phyloP scores from a whole-genome alignment of 345 rosid genomes.

The Mangifera indica region DNA sequence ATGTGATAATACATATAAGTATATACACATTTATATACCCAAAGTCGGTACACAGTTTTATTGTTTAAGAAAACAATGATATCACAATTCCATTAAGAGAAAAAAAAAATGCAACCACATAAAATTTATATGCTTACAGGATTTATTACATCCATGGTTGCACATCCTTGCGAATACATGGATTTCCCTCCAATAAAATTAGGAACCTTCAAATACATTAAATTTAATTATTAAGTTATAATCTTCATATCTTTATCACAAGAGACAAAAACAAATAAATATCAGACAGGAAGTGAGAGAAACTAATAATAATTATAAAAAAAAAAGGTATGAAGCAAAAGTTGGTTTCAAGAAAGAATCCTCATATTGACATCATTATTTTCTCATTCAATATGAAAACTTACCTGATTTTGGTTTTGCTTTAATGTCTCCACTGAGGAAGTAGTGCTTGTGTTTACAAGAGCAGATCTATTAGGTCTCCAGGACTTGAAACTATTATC shows the following conservation, averaged over 20 bases:
- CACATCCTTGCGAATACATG: constrained; percentile 33
- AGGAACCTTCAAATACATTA: constrained; percentile 31
- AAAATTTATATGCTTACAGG: constrained; percentile 35
- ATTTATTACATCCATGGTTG: constrained; percentile 34
- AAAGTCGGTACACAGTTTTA: no score
- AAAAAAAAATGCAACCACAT: neutral
- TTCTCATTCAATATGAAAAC: constrained; percentile 19
- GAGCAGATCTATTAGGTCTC: constrained; percentile 36
- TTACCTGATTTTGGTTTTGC: constrained; percentile 32
- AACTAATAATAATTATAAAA: neutral
- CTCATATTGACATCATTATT: neutral
- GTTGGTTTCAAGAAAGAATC: neutral
- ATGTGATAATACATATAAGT: no score
- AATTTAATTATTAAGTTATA: neutral
- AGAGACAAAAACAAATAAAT: neutral
- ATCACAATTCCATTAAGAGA: constrained; percentile 6
- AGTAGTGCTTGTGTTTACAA: constrained; percentile 18
- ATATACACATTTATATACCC: no score
- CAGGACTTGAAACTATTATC: constrained; percentile 41
- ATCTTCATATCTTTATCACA: neutral
- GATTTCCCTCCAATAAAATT: constrained; percentile 43
- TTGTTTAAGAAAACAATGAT: neutral
- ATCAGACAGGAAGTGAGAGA: neutral
- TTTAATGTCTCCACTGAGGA: constrained; percentile 21
- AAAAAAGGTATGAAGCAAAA: neutral